Percentiles rank a stretch among this genome's conserved stretches.
These are phyloP conservation scores for Nemania sp. DNA, from an alignment of 2,329 filamentous ascomycete species.

Conservation along the genomic window DNA sequence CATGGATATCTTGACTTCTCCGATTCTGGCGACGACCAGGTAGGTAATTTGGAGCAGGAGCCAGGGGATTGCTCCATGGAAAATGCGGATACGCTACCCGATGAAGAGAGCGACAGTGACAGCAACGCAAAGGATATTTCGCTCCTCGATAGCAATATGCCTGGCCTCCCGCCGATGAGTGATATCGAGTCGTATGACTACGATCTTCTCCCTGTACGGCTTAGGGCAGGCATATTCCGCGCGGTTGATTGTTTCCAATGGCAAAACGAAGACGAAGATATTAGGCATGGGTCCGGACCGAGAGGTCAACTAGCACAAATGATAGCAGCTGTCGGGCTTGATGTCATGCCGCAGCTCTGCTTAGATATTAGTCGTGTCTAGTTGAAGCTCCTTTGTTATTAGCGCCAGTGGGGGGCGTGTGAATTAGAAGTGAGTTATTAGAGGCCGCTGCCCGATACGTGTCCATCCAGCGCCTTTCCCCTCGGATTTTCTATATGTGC, in stretches of 20 bases:
- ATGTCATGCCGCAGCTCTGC: slow-evolving; percentile 60
- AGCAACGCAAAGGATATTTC: slow-evolving; percentile 30
- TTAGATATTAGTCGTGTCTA: slow-evolving; percentile 49
- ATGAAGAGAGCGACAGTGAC: slow-evolving; percentile 20
- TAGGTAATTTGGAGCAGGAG: neutral
- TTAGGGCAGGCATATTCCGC: slow-evolving; percentile 40
- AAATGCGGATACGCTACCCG: neutral
- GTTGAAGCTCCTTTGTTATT: neutral
- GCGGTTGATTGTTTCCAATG: slow-evolving; percentile 55
- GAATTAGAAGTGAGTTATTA: neutral
- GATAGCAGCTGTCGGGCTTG: slow-evolving; percentile 66
- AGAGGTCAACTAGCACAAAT: slow-evolving; percentile 70
- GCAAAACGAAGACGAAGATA: slow-evolving; percentile 56
- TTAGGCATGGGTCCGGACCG: slow-evolving; percentile 47
- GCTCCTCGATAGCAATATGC: slow-evolving; percentile 67
- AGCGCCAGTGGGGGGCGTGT: too few relatives aligned
- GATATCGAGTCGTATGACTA: slow-evolving; percentile 61
- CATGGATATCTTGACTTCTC: slow-evolving; percentile 58
- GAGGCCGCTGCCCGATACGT: neutral
- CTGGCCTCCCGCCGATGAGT: slow-evolving; percentile 63
- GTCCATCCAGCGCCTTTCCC: neutral
- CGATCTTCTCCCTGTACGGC: slow-evolving; percentile 60
- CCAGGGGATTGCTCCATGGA: slow-evolving; percentile 3
- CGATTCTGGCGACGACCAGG: neutral
- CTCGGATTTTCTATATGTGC: neutral